These are phyloP conservation scores for Lyophyllum semitale DNA, from an alignment of 768 basidiomycete genomes.

Conservation along the genomic window DNA sequence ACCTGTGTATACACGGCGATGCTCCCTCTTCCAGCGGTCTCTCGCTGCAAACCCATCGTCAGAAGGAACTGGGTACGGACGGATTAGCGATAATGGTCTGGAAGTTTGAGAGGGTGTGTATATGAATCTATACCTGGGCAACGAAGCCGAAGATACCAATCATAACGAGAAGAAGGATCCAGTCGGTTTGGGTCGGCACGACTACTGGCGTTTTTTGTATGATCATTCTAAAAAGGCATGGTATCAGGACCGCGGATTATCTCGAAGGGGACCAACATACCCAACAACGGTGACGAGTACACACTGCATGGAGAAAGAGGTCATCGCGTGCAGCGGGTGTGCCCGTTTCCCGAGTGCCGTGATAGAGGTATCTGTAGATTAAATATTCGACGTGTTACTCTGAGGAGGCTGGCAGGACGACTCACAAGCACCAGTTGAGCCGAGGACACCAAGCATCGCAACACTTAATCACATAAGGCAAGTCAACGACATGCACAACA, in stretches of 20 bases:
- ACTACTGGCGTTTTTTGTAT: constrained; percentile 40
- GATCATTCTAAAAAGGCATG: constrained; percentile 39
- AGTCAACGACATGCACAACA: neutral
- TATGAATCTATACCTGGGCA: constrained; percentile 51
- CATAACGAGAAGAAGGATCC: constrained; percentile 47
- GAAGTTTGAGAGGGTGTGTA: constrained; percentile 42
- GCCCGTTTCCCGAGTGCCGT: constrained; percentile 78
- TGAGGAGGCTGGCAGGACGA: neutral
- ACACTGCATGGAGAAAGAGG: constrained; percentile 64
- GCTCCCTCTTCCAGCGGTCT: constrained; percentile 49
- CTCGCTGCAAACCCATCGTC: constrained; percentile 56
- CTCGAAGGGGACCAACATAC: constrained; percentile 11
- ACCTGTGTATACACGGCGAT: constrained; percentile 53
- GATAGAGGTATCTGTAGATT: constrained; percentile 13
- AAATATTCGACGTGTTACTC: neutral
- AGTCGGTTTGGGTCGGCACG: constrained; percentile 45
- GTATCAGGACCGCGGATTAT: neutral
- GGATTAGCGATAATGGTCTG: neutral
- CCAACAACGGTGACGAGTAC: constrained; percentile 37
- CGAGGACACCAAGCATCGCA: constrained; percentile 54
- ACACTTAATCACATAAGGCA: constrained; percentile 5
- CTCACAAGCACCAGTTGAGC: constrained; percentile 71
- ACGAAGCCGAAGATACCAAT: constrained; percentile 56
- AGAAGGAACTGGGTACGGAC: constrained; percentile 42
- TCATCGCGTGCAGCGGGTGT: constrained; percentile 70